phyloP scores from a whole-genome alignment of 2,329 filamentous ascomycete species.

The Stachybotrys chlorohalonatus region DNA sequence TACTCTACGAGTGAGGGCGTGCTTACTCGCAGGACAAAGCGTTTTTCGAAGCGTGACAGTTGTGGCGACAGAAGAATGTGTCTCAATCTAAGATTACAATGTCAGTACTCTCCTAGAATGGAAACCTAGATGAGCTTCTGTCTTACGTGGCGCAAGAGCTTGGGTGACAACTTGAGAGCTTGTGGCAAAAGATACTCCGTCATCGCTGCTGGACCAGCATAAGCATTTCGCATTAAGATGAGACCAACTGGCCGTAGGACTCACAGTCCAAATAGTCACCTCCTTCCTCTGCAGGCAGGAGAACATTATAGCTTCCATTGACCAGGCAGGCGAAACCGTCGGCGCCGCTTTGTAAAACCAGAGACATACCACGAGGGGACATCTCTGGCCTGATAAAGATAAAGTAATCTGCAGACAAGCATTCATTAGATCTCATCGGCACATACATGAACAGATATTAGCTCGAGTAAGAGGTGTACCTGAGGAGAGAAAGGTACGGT shows the following conservation, averaged over 20 bases:
- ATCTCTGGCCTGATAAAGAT: neutral
- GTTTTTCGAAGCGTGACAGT: neutral
- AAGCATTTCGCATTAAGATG: neutral
- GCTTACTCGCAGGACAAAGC: neutral
- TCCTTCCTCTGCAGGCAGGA: neutral
- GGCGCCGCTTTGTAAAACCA: slow-evolving; percentile 2
- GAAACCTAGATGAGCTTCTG: neutral
- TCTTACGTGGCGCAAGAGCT: slow-evolving; percentile 1
- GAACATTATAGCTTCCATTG: slow-evolving; percentile 2
- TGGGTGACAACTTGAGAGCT: slow-evolving; percentile 5
- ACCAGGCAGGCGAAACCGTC: slow-evolving; percentile 3
- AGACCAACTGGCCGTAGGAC: neutral
- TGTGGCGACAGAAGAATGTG: neutral
- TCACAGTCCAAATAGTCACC: neutral
- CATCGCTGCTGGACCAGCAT: slow-evolving; percentile 1
- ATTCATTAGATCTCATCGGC: neutral
- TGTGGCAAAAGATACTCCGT: slow-evolving; percentile 3
- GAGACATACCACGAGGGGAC: slow-evolving; percentile 1
- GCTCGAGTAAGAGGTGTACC: neutral
- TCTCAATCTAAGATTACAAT: neutral
- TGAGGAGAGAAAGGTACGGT: slow-evolving; percentile 1
- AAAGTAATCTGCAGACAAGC: neutral
- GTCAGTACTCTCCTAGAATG: neutral
- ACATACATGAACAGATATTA: neutral
- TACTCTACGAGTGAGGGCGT: neutral